Evolutionary conservation across 169 alveolate genomes (phyloP).

Genomic region (Condylostoma magnum): DNA sequence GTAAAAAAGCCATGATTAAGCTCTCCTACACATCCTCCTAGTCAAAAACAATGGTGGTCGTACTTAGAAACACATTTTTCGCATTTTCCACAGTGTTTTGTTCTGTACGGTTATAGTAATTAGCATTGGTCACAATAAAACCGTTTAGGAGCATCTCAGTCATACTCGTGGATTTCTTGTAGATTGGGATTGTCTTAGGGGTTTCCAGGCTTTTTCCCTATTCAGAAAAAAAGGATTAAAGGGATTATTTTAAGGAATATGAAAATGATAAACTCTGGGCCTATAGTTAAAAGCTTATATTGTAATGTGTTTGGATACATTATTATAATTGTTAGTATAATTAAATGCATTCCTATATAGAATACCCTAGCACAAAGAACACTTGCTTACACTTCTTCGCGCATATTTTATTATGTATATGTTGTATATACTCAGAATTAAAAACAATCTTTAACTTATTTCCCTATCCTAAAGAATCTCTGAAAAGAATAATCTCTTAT

Average conservation of each 20-base stretch:
- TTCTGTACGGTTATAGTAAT: conserved; percentile 31
- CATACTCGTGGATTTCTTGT: not conserved
- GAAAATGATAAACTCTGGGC: not conserved
- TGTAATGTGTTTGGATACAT: not conserved
- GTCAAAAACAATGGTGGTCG: conserved; percentile 80
- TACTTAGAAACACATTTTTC: conserved; percentile 60
- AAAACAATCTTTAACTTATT: too few species aligned
- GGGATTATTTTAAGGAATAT: not conserved
- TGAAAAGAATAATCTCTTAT: conserved; percentile 96
- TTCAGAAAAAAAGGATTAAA: not conserved
- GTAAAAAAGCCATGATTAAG: conserved; percentile 60
- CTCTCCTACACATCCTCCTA: conserved; percentile 67
- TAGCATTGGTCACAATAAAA: conserved; percentile 20
- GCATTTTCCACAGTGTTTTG: conserved; percentile 68
- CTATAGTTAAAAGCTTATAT: not conserved
- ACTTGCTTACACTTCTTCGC: not conserved
- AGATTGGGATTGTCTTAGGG: not conserved
- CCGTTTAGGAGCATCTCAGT: conserved; percentile 17
- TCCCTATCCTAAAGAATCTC: too few species aligned
- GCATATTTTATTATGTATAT: conserved; percentile 5
- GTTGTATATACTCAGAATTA: too few species aligned
- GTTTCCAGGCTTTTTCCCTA: not conserved
- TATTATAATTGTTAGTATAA: not conserved
- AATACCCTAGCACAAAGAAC: not conserved
- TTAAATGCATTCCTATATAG: not conserved